These are phyloP conservation scores for Magnolia sinica DNA, from an alignment of 164 flowering plant species.

Conservation along the genomic window DNA sequence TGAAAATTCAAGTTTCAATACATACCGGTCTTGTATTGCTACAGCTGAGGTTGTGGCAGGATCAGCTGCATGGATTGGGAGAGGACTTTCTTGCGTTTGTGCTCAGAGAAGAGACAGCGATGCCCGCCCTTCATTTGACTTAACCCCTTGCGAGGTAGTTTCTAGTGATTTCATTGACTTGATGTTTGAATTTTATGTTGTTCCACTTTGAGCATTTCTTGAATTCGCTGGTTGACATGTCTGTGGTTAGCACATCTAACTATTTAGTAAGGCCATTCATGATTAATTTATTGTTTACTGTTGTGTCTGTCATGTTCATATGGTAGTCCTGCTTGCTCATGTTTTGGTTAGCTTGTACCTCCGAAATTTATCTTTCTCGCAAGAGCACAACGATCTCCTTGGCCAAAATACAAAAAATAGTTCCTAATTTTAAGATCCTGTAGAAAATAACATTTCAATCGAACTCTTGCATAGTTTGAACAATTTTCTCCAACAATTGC, in stretches of 20 bases:
- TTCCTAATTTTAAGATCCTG: too few species aligned
- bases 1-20: constrained; percentile 15
- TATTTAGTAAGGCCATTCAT: not conserved
- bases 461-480: too few species aligned
- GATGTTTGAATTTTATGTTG: not conserved
- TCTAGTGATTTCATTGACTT: not conserved
- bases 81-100: constrained; percentile 98
- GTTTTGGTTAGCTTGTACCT: too few species aligned
- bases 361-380: too few species aligned
- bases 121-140: constrained; percentile 85
- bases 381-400: too few species aligned
- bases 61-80: constrained; percentile 98
- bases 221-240: not conserved
- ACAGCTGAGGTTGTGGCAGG: constrained; percentile 96
- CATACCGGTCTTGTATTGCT: constrained; percentile 25
- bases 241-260: not conserved
- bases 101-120: constrained; percentile 93
- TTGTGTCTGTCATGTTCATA: too few species aligned
- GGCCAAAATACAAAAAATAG: too few species aligned
- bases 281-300: not conserved
- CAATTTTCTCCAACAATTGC: too few species aligned
- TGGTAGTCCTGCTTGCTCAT: too few species aligned
- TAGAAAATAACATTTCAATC: too few species aligned
- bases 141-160: constrained; percentile 81
- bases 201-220: not conserved